phyloP scores from a whole-genome alignment of 768 basidiomycete genomes.

The Kwoniella newhampshirensis region DNA sequence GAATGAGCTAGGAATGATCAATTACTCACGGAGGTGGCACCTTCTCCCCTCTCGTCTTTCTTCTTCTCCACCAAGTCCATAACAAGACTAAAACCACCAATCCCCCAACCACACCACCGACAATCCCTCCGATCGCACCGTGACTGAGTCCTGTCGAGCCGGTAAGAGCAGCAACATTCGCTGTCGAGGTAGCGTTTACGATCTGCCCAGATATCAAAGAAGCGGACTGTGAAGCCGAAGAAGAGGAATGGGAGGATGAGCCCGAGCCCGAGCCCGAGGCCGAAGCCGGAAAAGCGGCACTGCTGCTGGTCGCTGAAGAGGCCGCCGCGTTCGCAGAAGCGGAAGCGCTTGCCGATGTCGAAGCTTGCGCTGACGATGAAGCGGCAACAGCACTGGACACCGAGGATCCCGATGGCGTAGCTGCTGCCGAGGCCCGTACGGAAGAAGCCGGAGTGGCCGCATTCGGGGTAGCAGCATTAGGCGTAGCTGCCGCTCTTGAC shows the following conservation, averaged over 20 bases:
- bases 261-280: slow-evolving; percentile 60
- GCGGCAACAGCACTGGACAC: slow-evolving; percentile 5
- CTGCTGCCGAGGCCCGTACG: slow-evolving; percentile 10
- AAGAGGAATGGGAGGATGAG: slow-evolving; percentile 43
- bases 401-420: slow-evolving; percentile 2
- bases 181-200: slow-evolving; percentile 53
- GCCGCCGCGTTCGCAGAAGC: slow-evolving; percentile 9
- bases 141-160: slow-evolving; percentile 16
- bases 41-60: slow-evolving; percentile 27
- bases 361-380: slow-evolving; percentile 1
- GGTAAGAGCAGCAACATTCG: background rate
- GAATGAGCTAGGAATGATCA: background rate
- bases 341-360: slow-evolving; percentile 7
- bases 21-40: slow-evolving; percentile 41
- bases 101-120: slow-evolving; percentile 37
- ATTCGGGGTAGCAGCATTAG: slow-evolving; percentile 12
- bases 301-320: slow-evolving; percentile 12
- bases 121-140: slow-evolving; percentile 49
- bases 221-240: slow-evolving; percentile 19
- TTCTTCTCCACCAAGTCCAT: slow-evolving; percentile 26
- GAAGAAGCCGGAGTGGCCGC: background rate
- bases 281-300: slow-evolving; percentile 11
- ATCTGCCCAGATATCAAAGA: slow-evolving; percentile 54
- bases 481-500: slow-evolving; percentile 8
- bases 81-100: slow-evolving; percentile 29